phyloP scores from a whole-genome alignment of 2,329 filamentous ascomycete species.

The Talaromyces sp. region DNA sequence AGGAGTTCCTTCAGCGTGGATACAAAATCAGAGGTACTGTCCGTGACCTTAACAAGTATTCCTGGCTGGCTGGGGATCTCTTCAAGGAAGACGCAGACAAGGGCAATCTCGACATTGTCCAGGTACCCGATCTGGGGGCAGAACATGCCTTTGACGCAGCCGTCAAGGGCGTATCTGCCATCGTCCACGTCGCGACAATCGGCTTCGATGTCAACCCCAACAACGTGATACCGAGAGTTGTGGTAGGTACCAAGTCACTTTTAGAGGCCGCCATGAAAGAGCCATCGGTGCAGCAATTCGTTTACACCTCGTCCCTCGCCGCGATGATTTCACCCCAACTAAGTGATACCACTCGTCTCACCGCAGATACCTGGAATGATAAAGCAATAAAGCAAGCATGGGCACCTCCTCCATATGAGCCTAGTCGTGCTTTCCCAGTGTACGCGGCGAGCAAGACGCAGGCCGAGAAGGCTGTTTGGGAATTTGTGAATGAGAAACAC shows the following conservation, averaged over 20 bases:
- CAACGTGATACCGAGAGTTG: conserved; percentile 6
- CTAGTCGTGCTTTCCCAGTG: not conserved
- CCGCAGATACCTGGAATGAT: conserved; percentile 6
- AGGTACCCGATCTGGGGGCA: conserved; percentile 1
- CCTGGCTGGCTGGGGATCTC: conserved; percentile 9
- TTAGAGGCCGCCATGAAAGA: conserved; percentile 4
- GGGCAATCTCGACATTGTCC: not conserved
- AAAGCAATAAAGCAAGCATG: conserved; percentile 4
- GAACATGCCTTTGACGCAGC: conserved; percentile 14
- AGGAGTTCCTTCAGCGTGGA: conserved; percentile 13
- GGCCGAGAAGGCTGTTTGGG: conserved; percentile 14
- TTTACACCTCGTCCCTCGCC: conserved; percentile 14
- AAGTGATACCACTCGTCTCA: conserved; percentile 1
- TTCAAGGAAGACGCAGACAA: conserved; percentile 2
- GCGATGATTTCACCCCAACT: not conserved
- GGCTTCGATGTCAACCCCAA: conserved; percentile 12
- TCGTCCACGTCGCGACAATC: conserved; percentile 12
- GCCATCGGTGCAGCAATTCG: conserved; percentile 9
- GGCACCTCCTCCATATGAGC: conserved; percentile 15
- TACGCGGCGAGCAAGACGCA: conserved; percentile 13
- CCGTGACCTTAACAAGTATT: not conserved
- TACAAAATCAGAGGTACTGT: conserved; percentile 15
- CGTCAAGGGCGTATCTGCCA: conserved; percentile 12
- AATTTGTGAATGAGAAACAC: not conserved
- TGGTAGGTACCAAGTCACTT: not conserved